Evolutionary conservation across 2,329 filamentous ascomycete genomes (phyloP), one percentile per base, ranked within the genome.

Genomic region (Lecanicillium sp.): DNA sequence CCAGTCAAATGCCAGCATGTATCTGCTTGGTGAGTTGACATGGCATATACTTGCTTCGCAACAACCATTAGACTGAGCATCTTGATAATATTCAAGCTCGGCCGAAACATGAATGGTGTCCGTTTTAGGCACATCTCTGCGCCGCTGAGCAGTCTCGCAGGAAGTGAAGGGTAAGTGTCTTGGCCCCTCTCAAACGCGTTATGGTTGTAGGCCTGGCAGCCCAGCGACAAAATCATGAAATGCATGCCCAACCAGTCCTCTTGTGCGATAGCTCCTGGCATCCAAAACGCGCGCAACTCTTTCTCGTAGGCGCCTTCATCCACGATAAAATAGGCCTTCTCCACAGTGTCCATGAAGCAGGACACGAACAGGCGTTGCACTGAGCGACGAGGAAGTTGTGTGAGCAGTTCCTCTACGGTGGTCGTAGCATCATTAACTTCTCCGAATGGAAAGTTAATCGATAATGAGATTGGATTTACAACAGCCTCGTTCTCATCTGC

Each of bases 1-100:
- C 49, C 49, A 19, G 49, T 51, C n/a, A 48, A 26, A 23, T 44
- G 48, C 48, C 48, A 50, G 19, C 48, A 50, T n/a, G 48, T 50
- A 23, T 50, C 48, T 12, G 48, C 36, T 14, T 50, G 35, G 48
- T 50, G 42, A 19, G 37, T 42, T 3, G 48, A 50, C 48, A 50
- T 50, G 42, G 48, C 32, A 27, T 50, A 50, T 4, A 50, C 36
- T n/a, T 50, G 48, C 30, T 50, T 50, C 4, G 48, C 37, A 21
- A 50, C 35, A 12, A 47, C 43, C 36, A 50, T 46, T 7, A 50
- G 42, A 9, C 27, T 11, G 9, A 50, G 29, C 8, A 42, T 50
- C 9, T 36, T 40, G 29, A 50, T 50, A 12, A 41, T 33, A n/a
- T 33, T 37, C 14, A 46, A 19, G n/a, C n/a, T 46, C 7, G 48